Base-by-base conservation (phyloP, 768 basidiomycete genomes). In the Kwoniella newhampshirensis region DNA sequence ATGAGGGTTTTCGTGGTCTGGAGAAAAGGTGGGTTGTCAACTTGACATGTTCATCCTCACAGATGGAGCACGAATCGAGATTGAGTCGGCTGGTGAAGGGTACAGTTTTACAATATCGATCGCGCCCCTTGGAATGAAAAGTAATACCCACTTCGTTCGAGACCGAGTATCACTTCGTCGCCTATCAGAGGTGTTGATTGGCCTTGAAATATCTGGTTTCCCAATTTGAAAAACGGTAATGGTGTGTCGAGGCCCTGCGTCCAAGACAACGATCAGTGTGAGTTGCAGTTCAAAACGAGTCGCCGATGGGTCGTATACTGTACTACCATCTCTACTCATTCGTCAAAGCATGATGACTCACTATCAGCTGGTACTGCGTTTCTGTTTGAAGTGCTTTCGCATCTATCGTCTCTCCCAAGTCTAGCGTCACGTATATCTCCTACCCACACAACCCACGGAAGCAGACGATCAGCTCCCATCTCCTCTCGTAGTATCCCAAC, bases 371-470 rank as follows among this genome's bases (percentile, higher is more conserved):
- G 50, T 43, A 78, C 59, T 71, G 37, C n/a, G 58, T 64, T 28
- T 66, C 77, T 0, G 74, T 73, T 59, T 73, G 74, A 35, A 75
- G 54, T 6, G 61, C 58, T 39, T 67, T 62, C 1, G 63, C 26
- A 42, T 65, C 67, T 3, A 65, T 40, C 20, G 66, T 61, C 27
- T 90, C 87, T 44, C 83, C 82, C 11, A 78, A 77, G 62, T 82
- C 82, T 3, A 82, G 81, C 87, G 89, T 91, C 2, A 89, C 89
- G 17, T 78, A 77, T 67, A 92, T 88, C 30, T 83, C 82, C 44
- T 92, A 80, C 49, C 36, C n/a, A 55, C 23, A 27, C 21, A 25
- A 28, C 17, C 48, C 18, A 30, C n/a, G n/a, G n/a, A n/a, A n/a
- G n/a, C n/a, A n/a, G n/a, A n/a, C n/a, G 9, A 57, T 28, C 18